Conservation (phyloP, 176 grass and related monocot species). For the Metroxylon sagu region DNA sequence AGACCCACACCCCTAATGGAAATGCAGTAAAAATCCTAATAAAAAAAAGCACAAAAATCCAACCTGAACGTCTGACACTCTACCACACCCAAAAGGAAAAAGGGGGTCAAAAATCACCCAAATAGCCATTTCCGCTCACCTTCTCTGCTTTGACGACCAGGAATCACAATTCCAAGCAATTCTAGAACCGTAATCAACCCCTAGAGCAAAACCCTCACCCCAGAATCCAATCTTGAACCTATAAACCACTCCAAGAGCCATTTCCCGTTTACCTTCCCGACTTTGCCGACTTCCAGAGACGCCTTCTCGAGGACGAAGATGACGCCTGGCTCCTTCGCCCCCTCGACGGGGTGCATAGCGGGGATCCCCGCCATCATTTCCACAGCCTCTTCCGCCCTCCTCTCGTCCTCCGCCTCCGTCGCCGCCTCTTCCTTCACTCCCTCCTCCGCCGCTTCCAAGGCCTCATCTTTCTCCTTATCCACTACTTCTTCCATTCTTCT, state of each 20-base stretch:
- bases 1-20: too few relatives aligned
- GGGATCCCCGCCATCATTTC: conserved; percentile 36
- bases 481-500: conserved; percentile 34
- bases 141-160: neutral
- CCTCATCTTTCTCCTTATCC: conserved; percentile 12
- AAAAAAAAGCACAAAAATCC: too few relatives aligned
- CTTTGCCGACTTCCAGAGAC: conserved; percentile 90
- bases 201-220: too few relatives aligned
- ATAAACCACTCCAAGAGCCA: neutral
- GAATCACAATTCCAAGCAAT: conserved; percentile 2
- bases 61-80: too few relatives aligned
- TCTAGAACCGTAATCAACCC: conserved; percentile 1
- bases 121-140: too few relatives aligned
- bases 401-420: neutral
- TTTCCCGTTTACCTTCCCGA: conserved; percentile 58
- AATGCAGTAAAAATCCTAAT: too few relatives aligned
- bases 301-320: conserved; percentile 93
- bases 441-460: conserved; percentile 7
- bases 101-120: too few relatives aligned
- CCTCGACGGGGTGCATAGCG: conserved; percentile 33
- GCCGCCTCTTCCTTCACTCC: conserved; percentile 12
- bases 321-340: conserved; percentile 35
- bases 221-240: neutral
- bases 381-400: conserved; percentile 13
- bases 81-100: too few relatives aligned